phyloP scores from a whole-genome alignment of 2,329 filamentous ascomycete genomes.

The Phialophora expanda region DNA sequence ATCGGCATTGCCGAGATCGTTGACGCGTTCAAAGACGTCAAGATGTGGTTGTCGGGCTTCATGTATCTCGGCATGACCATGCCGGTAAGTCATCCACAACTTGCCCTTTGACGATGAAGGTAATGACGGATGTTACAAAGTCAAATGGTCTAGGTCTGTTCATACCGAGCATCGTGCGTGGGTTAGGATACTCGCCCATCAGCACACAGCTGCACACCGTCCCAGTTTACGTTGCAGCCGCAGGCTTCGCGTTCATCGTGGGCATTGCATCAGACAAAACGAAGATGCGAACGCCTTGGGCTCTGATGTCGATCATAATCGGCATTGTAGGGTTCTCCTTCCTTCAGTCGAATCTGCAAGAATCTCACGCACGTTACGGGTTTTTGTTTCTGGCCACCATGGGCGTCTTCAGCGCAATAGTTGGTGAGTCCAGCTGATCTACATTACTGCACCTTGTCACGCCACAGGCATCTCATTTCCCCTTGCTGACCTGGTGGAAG shows the following conservation, averaged over 20 bases:
- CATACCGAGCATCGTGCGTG: constrained; percentile 4
- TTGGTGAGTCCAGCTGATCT: background rate
- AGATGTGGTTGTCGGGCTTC: constrained; percentile 3
- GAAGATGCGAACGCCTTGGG: constrained; percentile 1
- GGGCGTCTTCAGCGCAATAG: constrained; percentile 3
- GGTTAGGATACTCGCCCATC: constrained; percentile 6
- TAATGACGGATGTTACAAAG: background rate
- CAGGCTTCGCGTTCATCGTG: background rate
- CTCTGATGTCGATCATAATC: constrained; percentile 1
- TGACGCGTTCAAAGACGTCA: constrained; percentile 1
- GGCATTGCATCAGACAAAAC: constrained; percentile 4
- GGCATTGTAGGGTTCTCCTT: background rate
- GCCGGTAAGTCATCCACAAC: background rate
- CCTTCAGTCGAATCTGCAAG: constrained; percentile 1
- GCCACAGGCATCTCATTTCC: background rate
- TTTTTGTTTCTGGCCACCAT: background rate
- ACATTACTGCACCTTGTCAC: background rate
- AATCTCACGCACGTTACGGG: background rate
- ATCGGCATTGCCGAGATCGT: background rate
- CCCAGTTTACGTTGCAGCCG: background rate
- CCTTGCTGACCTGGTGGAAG: background rate
- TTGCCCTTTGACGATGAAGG: background rate
- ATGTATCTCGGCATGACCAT: constrained; percentile 10
- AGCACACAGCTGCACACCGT: constrained; percentile 5
- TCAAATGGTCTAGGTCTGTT: constrained; percentile 6